Evolutionary conservation across 352 stramenopile species (phyloP).

Genomic region (Globisporangium spinosum): DNA sequence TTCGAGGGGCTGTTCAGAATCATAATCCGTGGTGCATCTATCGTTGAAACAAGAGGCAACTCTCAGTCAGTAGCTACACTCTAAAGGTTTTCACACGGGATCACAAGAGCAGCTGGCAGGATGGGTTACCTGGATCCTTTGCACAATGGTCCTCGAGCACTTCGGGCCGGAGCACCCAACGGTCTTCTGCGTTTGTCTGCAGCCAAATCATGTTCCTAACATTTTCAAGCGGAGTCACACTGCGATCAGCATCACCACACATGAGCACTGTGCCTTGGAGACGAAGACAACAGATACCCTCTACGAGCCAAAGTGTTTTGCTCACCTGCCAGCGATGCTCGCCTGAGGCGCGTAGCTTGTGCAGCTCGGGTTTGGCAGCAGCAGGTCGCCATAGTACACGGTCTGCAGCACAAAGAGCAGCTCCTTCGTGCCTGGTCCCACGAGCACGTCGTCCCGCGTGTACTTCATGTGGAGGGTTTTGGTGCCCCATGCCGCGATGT

Average conservation of each 20-base stretch:
- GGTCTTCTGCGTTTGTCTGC: constrained; percentile 68
- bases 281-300: neutral
- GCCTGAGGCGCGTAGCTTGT: constrained; percentile 85
- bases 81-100: neutral
- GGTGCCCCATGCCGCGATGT: constrained; percentile 74
- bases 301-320: neutral
- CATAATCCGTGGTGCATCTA: constrained; percentile 79
- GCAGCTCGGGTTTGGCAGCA: constrained; percentile 83
- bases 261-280: neutral
- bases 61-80: neutral
- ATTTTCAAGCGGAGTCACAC: constrained; percentile 8
- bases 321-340: constrained; percentile 75
- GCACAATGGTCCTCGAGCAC: constrained; percentile 77
- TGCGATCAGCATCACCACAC: constrained; percentile 5
- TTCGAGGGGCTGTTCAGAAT: constrained; percentile 88
- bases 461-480: constrained; percentile 55
- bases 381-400: constrained; percentile 82
- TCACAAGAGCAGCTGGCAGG: neutral
- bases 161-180: constrained; percentile 76
- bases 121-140: constrained; percentile 58
- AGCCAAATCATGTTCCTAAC: constrained; percentile 88
- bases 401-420: constrained; percentile 87
- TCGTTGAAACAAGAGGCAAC: neutral
- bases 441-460: constrained; percentile 74
- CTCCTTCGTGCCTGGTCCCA: constrained; percentile 87